phyloP scores from a whole-genome alignment of 768 basidiomycete genomes.

The Xerocomellus amylosporus region DNA sequence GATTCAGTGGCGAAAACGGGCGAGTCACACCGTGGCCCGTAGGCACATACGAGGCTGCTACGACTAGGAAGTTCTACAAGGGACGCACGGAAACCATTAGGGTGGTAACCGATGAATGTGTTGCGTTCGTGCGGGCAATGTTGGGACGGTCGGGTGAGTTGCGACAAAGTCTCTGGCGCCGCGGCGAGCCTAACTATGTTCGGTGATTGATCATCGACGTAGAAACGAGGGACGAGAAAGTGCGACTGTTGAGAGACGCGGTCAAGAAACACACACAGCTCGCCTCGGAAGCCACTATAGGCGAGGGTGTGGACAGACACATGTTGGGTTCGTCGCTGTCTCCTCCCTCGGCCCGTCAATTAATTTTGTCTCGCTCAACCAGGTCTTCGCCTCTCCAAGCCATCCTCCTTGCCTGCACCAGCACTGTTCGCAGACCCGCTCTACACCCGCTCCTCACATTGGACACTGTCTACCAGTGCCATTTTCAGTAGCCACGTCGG shows the following conservation, averaged over 20 bases:
- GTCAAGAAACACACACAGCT: slow-evolving; percentile 59
- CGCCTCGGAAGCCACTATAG: slow-evolving; percentile 65
- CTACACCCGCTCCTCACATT: slow-evolving; percentile 66
- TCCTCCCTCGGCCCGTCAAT: neutral
- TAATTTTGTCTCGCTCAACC: neutral
- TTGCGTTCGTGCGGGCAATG: slow-evolving; percentile 78
- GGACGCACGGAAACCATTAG: slow-evolving; percentile 95
- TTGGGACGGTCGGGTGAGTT: slow-evolving; percentile 43
- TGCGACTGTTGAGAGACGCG: slow-evolving; percentile 56
- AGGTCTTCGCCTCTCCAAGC: slow-evolving; percentile 72
- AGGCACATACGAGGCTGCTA: slow-evolving; percentile 92
- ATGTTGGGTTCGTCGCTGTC: slow-evolving; percentile 59
- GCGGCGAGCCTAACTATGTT: neutral
- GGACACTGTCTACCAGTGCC: slow-evolving; percentile 89
- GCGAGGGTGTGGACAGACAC: slow-evolving; percentile 83
- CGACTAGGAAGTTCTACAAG: slow-evolving; percentile 83
- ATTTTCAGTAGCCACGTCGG: slow-evolving; percentile 83
- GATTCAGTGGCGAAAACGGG: slow-evolving; percentile 15
- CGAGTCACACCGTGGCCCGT: slow-evolving; percentile 48
- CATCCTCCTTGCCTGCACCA: slow-evolving; percentile 61
- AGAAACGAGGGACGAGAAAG: slow-evolving; percentile 41
- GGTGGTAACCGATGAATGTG: slow-evolving; percentile 72
- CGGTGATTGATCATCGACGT: neutral
- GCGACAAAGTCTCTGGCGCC: neutral
- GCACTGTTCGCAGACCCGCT: slow-evolving; percentile 76